These are phyloP conservation scores for Blastomyces silverae DNA, from an alignment of 2,329 filamentous ascomycete genomes.

Conservation along the genomic window DNA sequence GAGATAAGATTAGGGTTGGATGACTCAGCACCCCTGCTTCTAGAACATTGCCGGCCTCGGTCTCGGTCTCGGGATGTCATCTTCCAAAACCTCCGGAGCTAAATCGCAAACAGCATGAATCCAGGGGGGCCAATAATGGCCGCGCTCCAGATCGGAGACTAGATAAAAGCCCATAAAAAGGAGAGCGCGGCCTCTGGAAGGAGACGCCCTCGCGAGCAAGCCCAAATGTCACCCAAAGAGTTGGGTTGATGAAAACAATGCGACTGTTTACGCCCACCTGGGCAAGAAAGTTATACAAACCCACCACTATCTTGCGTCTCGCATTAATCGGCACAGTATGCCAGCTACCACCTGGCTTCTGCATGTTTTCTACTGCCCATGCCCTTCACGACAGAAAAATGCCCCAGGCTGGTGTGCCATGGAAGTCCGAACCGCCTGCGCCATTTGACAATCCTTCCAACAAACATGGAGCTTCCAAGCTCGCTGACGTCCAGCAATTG, in stretches of 20 bases:
- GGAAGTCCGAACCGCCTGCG: background rate
- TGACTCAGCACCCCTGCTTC: constrained; percentile 1
- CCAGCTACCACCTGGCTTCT: background rate
- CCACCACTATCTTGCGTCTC: background rate
- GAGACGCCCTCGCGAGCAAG: background rate
- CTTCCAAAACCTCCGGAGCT: no score
- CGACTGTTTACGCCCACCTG: background rate
- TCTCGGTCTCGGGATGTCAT: no score
- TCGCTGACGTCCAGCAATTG: background rate
- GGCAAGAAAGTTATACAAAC: background rate
- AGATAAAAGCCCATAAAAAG: background rate
- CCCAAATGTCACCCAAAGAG: background rate
- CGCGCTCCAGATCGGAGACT: background rate
- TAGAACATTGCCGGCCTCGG: constrained; percentile 2
- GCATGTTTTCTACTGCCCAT: background rate
- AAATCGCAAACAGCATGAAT: background rate
- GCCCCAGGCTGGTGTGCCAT: background rate
- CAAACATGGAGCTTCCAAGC: background rate
- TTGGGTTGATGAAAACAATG: background rate
- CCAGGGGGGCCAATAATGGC: background rate
- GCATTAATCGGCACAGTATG: background rate
- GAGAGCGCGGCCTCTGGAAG: background rate
- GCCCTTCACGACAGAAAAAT: background rate
- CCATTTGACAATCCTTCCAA: background rate
- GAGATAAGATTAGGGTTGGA: constrained; percentile 10